Base-by-base conservation (phyloP, 1,284 basidiomycete species). In the Cryptococcus amylolentus region DNA sequence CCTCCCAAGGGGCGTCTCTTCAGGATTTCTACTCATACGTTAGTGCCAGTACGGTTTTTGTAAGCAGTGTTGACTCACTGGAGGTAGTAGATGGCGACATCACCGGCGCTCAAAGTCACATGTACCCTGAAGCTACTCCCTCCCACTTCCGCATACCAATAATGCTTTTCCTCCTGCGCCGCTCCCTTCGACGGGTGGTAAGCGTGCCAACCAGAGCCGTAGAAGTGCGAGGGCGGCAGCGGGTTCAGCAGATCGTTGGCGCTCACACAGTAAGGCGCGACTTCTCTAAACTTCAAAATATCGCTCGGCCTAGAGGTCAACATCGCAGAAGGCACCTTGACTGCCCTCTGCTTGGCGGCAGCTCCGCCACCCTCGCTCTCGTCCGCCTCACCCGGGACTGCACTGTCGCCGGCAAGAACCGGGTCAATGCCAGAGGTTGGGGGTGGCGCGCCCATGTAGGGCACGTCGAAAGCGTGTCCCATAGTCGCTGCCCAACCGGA, bases 161-260 rank as follows among this genome's bases (percentile, higher is more conserved):
- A 95, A 77, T 95, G 89, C 57, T 82, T 81, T 52, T 83, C 82
- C 55, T 81, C 79, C 14, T 44, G 52, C 14, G 62, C 52, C 23
- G 83, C 76, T 41, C 77, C 75, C 44, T 81, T 78, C 1, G 79
- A 67, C 1, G 91, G 89, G 70, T 91, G 88, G 70, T 84, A 83
- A 1, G 85, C 84, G 55, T 82, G 80, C 92, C 93, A 97, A 4
- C 93, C 93, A 0, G 87, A 87, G 31, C 91, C 93, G 60, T 87
- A 88, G 78, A 97, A 96, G 63, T 94, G 79, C 38, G 88, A 88
- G 0, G 87, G 84, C 9, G 93, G 92, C 0, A 97, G 81, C 1
- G 93, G 93, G 78, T 96, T 96, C 74, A 96, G 88, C 46, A 97
- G 81, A 75, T 96, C 92, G 76, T 95, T 95, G 35, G 93, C 93